Conservation (phyloP, 441 rosid species). For the Corymbia calophylla region DNA sequence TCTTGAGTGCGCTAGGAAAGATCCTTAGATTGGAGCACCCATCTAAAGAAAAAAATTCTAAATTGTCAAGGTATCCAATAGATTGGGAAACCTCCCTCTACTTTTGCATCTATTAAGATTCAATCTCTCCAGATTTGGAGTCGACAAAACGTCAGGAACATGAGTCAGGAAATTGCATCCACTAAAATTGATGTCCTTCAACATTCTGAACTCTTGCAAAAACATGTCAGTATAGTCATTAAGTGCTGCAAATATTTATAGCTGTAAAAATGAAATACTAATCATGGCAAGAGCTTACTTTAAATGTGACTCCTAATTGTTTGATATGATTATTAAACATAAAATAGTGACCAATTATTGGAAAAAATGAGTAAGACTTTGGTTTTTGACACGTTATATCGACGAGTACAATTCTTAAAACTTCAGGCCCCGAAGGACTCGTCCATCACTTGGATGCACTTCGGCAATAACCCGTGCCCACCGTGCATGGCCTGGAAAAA, state of each 20-base stretch:
- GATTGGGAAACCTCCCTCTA: not conserved
- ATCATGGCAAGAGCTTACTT: not conserved
- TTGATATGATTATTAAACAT: not conserved
- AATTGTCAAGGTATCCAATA: not conserved
- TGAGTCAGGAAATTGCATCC: fast-evolving
- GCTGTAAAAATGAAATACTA: not conserved
- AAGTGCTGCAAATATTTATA: not conserved
- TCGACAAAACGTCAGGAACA: fast-evolving
- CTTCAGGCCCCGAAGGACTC: not conserved
- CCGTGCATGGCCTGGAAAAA: not conserved
- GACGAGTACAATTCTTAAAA: not conserved
- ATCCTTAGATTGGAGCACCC: fast-evolving
- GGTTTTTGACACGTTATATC: not conserved
- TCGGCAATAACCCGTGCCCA: not conserved
- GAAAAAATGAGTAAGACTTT: not conserved
- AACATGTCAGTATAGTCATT: not conserved
- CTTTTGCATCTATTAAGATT: fast-evolving
- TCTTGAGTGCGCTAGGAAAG: not conserved
- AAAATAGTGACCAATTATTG: not conserved
- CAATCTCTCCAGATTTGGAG: not conserved
- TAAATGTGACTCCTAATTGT: not conserved
- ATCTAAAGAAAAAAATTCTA: fast-evolving
- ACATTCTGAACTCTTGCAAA: not conserved
- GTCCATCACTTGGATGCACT: not conserved
- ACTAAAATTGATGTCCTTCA: not conserved